These are phyloP conservation scores for Coemansia sp. DNA, from an alignment of 192 early-diverging fungal genomes.

Conservation along the genomic window DNA sequence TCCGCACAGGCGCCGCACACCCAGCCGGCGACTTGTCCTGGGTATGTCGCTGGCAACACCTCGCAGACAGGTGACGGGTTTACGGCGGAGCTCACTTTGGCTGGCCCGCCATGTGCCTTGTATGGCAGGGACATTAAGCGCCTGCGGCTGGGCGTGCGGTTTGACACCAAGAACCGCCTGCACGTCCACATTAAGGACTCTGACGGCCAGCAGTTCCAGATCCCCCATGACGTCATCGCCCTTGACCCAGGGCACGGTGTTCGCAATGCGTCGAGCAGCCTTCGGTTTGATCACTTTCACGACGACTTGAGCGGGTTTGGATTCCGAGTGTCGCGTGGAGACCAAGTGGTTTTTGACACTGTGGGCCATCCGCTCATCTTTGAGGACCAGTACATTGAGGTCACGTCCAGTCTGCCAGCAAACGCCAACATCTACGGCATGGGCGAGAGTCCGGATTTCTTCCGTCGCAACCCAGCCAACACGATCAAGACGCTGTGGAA, in stretches of 20 bases:
- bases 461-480: conserved; percentile 53
- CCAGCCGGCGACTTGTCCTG: conserved; percentile 10
- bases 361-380: conserved; percentile 54
- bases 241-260: conserved; percentile 13
- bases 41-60: conserved; percentile 11
- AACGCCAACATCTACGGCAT: conserved; percentile 68
- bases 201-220: conserved; percentile 45
- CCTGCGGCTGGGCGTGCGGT: conserved; percentile 51
- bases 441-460: conserved; percentile 59
- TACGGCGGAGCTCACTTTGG: conserved; percentile 12
- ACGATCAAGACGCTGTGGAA: conserved; percentile 42
- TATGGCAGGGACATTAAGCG: conserved; percentile 53
- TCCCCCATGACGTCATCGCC: conserved; percentile 31
- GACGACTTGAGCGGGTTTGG: conserved; percentile 21
- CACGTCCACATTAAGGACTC: conserved; percentile 54
- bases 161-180: conserved; percentile 56
- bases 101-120: conserved; percentile 21
- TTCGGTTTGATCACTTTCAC: conserved; percentile 17
- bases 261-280: conserved; percentile 6
- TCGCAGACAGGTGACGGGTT: conserved; percentile 11
- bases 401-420: conserved; percentile 56
- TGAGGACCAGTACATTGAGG: conserved; percentile 66
- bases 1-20: background rate
- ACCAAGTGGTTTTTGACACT: conserved; percentile 36
- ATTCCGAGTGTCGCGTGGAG: conserved; percentile 29